Evolutionary conservation across 225 moss, liverwort and hornwort genomes (phyloP).

Genomic region (Marchantia polymorpha): DNA sequence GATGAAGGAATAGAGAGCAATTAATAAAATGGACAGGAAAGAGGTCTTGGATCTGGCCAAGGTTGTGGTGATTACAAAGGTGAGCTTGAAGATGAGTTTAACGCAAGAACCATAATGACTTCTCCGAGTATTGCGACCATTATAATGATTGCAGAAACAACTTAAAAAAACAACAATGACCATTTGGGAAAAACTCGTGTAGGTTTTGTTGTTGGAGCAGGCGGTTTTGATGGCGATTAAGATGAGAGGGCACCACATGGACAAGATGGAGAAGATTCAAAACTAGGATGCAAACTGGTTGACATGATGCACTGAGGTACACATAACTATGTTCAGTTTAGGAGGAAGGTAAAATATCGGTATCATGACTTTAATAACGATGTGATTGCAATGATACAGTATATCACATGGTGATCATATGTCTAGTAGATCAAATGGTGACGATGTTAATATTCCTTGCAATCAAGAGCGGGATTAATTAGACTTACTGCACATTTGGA

Average conservation of each 20-base stretch:
- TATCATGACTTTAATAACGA: too few relatives aligned
- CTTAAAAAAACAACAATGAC: conserved; percentile 49
- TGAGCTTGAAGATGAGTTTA: conserved; percentile 32
- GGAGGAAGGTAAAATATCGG: too few relatives aligned
- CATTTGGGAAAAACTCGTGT: conserved; percentile 42
- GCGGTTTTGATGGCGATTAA: conserved; percentile 6
- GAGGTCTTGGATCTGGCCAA: conserved; percentile 44
- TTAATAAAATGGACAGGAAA: conserved; percentile 46
- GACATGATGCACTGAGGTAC: too few relatives aligned
- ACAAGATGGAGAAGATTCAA: conserved; percentile 69
- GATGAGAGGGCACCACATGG: conserved; percentile 43
- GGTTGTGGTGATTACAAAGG: conserved; percentile 32
- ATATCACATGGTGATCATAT: too few relatives aligned
- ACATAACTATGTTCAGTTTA: too few relatives aligned
- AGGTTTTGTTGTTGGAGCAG: conserved; percentile 14
- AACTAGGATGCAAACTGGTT: too few relatives aligned
- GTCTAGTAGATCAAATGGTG: too few relatives aligned
- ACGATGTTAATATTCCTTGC: too few relatives aligned
- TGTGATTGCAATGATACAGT: too few relatives aligned
- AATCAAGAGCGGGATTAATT: too few relatives aligned
- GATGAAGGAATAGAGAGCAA: conserved; percentile 43
- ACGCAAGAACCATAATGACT: conserved; percentile 33
- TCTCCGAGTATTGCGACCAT: conserved; percentile 23
- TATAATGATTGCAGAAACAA: conserved; percentile 48
- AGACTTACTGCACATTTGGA: too few relatives aligned